A percentile compares a stretch with the other conserved stretches of the same genome.
phyloP scores from a whole-genome alignment of 352 stramenopile genomes.

The Globisporangium iwayamae region DNA sequence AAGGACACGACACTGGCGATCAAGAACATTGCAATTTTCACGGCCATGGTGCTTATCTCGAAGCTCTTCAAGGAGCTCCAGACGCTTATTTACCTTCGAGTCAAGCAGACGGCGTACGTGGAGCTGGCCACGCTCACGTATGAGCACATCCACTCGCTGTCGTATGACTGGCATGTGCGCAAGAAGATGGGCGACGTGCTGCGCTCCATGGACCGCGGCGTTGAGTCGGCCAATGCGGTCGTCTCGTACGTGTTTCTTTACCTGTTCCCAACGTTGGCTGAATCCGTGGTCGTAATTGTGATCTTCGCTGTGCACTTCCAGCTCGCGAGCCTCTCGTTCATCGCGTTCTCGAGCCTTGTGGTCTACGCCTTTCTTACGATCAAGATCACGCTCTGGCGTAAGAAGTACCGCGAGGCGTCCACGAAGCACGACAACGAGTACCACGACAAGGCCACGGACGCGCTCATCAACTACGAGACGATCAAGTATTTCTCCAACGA shows the following conservation, averaged over 20 bases:
- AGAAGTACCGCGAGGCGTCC: constrained; percentile 95
- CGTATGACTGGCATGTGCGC: constrained; percentile 97
- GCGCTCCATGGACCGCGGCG: constrained; percentile 90
- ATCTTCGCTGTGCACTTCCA: constrained; percentile 93
- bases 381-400: constrained; percentile 96
- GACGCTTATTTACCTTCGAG: constrained; percentile 91
- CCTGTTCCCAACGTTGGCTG: constrained; percentile 91
- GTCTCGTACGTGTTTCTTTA: constrained; percentile 98
- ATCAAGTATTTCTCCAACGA: constrained; percentile 98
- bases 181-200: constrained; percentile 98
- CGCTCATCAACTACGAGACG: constrained; percentile 97
- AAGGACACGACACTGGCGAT: constrained; percentile 49
- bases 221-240: constrained; percentile 91
- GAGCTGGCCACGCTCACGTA: constrained; percentile 96
- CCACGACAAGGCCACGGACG: constrained; percentile 96
- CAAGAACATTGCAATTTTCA: constrained; percentile 73
- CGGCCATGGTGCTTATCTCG: constrained; percentile 75
- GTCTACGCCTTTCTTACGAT: constrained; percentile 96
- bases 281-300: constrained; percentile 94
- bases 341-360: constrained; percentile 95
- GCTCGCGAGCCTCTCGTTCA: constrained; percentile 87
- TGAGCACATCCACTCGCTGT: constrained; percentile 94
- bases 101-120: constrained; percentile 98
- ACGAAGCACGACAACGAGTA: constrained; percentile 97
- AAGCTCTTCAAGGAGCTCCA: constrained; percentile 95